Percentiles rank a stretch among this genome's conserved stretches.
Evolutionary conservation across 495 filamentous ascomycete species (phyloP).

Genomic region (Aspergillus ostianus): DNA sequence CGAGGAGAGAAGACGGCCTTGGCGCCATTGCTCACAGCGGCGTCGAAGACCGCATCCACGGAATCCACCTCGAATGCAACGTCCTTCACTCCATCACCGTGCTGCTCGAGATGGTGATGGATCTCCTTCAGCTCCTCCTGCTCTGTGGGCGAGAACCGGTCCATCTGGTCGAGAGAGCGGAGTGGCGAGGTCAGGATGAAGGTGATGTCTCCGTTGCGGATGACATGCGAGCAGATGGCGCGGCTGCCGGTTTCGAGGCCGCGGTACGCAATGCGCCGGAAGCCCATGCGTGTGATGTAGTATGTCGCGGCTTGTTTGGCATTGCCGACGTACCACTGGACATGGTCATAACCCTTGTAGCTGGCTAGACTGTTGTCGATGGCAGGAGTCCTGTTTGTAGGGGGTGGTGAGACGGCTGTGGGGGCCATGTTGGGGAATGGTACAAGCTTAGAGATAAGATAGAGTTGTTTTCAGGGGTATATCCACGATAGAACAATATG

Average conservation of each 20-base stretch:
- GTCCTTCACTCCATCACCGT: conserved; percentile 90
- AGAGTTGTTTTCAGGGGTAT: neutral
- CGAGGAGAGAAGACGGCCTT: conserved; percentile 58
- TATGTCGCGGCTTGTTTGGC: conserved; percentile 88
- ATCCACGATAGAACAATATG: neutral
- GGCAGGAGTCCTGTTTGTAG: conserved; percentile 24
- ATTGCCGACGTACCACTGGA: conserved; percentile 94
- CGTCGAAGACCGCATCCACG: conserved; percentile 68
- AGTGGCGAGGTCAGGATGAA: conserved; percentile 86
- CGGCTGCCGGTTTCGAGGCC: conserved; percentile 85
- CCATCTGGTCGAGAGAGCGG: conserved; percentile 52
- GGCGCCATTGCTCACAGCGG: conserved; percentile 69
- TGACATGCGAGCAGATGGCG: conserved; percentile 72
- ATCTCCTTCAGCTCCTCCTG: conserved; percentile 62
- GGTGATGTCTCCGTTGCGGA: conserved; percentile 71
- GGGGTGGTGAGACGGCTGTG: conserved; percentile 59
- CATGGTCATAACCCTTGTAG: conserved; percentile 83
- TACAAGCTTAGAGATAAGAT: neutral
- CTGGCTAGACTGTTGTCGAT: conserved; percentile 34
- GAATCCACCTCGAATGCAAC: conserved; percentile 89
- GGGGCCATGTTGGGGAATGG: conserved; percentile 60
- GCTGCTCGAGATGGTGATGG: conserved; percentile 70
- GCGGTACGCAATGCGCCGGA: conserved; percentile 73
- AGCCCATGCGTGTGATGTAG: conserved; percentile 83
- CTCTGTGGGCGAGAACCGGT: conserved; percentile 53